phyloP scores from a whole-genome alignment of 106 monocot genomes.

The Vanilla planifolia region DNA sequence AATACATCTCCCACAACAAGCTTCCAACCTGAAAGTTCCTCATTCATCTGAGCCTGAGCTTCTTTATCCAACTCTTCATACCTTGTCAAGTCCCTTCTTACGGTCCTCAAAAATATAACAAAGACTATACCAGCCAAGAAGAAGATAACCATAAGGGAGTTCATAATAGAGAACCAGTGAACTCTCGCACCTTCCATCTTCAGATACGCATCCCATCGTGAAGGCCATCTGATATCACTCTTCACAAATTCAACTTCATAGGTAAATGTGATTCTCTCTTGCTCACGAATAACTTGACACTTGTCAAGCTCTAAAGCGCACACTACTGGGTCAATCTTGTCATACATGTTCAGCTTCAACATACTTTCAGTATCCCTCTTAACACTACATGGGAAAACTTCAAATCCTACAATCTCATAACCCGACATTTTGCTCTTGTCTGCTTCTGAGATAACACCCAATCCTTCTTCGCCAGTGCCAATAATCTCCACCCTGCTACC shows the following conservation, averaged over 20 bases:
- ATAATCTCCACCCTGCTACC: slow-evolving; percentile 2
- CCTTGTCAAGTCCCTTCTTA: slow-evolving; percentile 21
- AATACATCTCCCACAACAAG: slow-evolving; percentile 24
- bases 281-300: slow-evolving; percentile 18
- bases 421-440: slow-evolving; percentile 21
- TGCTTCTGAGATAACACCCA: slow-evolving; percentile 6
- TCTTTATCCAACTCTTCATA: slow-evolving; percentile 26
- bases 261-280: slow-evolving; percentile 20
- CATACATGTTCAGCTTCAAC: slow-evolving; percentile 29
- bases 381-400: slow-evolving; percentile 32
- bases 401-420: slow-evolving; percentile 23
- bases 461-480: slow-evolving; percentile 9
- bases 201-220: slow-evolving; percentile 25
- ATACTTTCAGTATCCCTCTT: slow-evolving; percentile 9
- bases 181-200: slow-evolving; percentile 29
- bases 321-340: slow-evolving; percentile 13
- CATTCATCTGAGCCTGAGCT: slow-evolving; percentile 24
- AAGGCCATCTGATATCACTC: slow-evolving; percentile 19
- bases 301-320: slow-evolving; percentile 24
- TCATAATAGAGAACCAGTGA: slow-evolving; percentile 19
- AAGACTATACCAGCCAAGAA: slow-evolving; percentile 25
- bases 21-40: slow-evolving; percentile 25
- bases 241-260: slow-evolving; percentile 26
- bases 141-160: slow-evolving; percentile 24
- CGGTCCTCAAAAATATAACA: slow-evolving; percentile 21